Percentiles rank a stretch among this genome's conserved stretches.
Conservation (phyloP, 1,139 yeast species). For the Scheffersomyces titani region DNA sequence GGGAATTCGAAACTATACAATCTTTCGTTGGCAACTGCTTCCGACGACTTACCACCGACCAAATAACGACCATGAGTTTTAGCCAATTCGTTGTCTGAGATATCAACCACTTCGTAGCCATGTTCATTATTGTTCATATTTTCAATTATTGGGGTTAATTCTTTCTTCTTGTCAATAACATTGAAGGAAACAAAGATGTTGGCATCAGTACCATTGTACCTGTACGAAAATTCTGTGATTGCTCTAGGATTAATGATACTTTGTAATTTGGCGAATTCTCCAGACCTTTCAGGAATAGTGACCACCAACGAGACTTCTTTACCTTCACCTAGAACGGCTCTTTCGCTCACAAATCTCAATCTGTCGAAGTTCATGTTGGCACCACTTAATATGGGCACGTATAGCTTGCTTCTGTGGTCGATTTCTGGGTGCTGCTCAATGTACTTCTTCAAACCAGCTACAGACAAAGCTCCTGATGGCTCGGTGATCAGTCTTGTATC, state of each 20-base stretch:
- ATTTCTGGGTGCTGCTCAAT: constrained; percentile 63
- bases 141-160: constrained; percentile 41
- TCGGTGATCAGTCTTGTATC: constrained; percentile 94
- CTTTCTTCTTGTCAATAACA: constrained; percentile 70
- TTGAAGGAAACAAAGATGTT: constrained; percentile 85
- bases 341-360: constrained; percentile 92
- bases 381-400: constrained; percentile 87
- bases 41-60: constrained; percentile 81
- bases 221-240: constrained; percentile 91
- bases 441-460: constrained; percentile 91
- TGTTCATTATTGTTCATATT: constrained; percentile 38
- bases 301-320: constrained; percentile 90
- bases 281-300: constrained; percentile 89
- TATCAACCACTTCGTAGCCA: constrained; percentile 71
- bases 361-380: constrained; percentile 99
- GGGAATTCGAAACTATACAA: constrained; percentile 91
- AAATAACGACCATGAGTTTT: constrained; percentile 94
- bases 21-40: constrained; percentile 68
- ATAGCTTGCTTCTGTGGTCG: constrained; percentile 71
- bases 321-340: constrained; percentile 98
- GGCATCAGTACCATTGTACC: constrained; percentile 66
- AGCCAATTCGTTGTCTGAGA: constrained; percentile 91
- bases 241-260: constrained; percentile 79
- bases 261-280: constrained; percentile 80
- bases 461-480: constrained; percentile 95